These are phyloP conservation scores for Mucor circinelloides DNA, from an alignment of 371 early-diverging fungal species.

Conservation along the genomic window DNA sequence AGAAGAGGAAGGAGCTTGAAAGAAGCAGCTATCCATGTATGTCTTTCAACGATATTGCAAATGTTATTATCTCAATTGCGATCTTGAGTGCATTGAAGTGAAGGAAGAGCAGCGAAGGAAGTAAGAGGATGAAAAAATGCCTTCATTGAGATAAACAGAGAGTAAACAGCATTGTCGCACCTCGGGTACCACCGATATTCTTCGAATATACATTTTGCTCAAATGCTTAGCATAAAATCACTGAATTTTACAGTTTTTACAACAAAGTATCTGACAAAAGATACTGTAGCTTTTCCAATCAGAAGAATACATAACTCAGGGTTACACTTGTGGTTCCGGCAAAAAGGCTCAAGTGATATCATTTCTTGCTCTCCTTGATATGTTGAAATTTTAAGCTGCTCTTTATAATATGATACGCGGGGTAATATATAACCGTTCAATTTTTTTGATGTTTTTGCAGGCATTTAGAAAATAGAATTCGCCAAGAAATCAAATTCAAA, in stretches of 20 bases:
- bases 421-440: not conserved
- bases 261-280: not conserved
- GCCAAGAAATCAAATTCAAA: not conserved
- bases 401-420: not conserved
- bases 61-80: too few species aligned
- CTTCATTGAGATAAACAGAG: not conserved
- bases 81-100: too few species aligned
- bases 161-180: not conserved
- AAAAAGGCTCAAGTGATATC: conserved; percentile 18
- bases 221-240: not conserved
- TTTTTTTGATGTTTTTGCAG: not conserved
- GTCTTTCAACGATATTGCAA: too few species aligned
- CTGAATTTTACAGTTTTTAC: not conserved
- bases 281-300: not conserved
- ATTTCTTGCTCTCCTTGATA: not conserved
- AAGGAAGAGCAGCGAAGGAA: too few species aligned
- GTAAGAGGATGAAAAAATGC: too few species aligned
- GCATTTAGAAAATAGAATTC: not conserved
- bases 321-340: conserved; percentile 5
- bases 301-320: not conserved
- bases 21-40: too few species aligned
- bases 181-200: not conserved
- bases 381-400: not conserved
- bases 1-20: too few species aligned
- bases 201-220: not conserved